Evolutionary conservation across 2,329 filamentous ascomycete species (phyloP).

Genomic region (Alternaria panax): DNA sequence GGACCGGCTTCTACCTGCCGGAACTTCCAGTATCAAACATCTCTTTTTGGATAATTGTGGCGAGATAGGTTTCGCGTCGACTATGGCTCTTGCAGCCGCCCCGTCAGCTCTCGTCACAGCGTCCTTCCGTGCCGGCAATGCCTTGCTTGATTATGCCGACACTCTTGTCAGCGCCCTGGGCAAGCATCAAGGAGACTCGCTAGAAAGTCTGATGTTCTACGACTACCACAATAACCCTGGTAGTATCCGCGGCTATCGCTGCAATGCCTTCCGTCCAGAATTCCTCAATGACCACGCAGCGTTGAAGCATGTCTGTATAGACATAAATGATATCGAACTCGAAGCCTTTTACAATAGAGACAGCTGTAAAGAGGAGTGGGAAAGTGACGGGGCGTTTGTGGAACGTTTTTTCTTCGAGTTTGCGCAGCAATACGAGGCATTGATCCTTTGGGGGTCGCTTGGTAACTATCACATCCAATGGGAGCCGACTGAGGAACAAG

Average conservation of each 20-base stretch:
- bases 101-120: conserved; percentile 9
- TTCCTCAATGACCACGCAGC: conserved; percentile 3
- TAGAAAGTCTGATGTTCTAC: conserved; percentile 21
- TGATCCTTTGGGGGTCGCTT: conserved; percentile 8
- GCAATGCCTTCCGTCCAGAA: conserved; percentile 9
- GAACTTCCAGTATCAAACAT: conserved; percentile 10
- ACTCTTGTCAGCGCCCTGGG: not conserved
- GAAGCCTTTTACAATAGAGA: not conserved
- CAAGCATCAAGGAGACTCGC: not conserved
- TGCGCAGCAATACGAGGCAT: not conserved
- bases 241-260: not conserved
- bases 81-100: not conserved
- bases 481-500: conserved; percentile 8
- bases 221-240: not conserved
- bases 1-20: not conserved
- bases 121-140: conserved; percentile 12
- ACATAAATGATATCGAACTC: not conserved
- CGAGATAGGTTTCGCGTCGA: not conserved
- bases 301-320: not conserved
- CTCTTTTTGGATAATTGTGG: conserved; percentile 19
- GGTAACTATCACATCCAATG: not conserved
- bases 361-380: not conserved
- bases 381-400: not conserved
- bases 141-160: conserved; percentile 5
- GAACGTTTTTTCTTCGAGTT: not conserved